Base-by-base conservation (phyloP, 129 eudicot genomes). In the Flaveria robusta region DNA sequence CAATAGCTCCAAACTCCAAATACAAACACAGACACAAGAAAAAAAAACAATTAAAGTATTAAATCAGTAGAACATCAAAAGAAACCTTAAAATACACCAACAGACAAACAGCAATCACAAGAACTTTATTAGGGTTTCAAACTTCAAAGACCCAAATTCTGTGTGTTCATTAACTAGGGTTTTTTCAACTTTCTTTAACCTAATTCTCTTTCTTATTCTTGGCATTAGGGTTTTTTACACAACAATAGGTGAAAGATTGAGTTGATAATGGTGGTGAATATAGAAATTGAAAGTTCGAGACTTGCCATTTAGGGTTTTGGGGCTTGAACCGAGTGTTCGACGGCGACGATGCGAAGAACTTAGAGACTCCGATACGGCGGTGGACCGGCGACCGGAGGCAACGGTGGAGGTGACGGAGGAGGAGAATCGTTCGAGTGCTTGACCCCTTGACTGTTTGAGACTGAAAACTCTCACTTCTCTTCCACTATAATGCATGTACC, bases 81-180 rank as follows among this genome's bases (percentile, higher is more conserved):
- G 13, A 6, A 19, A 64, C 9, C 46, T 27, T 51, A 19, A 39
- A 14, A 34, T 34, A 34, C 39, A 34, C 39, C 0, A 34, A 34
- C 7, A 34, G 39, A 34, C 39, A 26, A 18, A 19, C 12, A 9
- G 43, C 55, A 67, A 68, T 39, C 31, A 37, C 18, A 39, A 41
- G 12, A 51, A 9, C 8, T 76, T 26, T 24, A 77, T 69, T 77
- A 77, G 81, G 81, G 81, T 56, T 77, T 77, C 68, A 77, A 76
- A 49, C 18, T 68, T 27, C 2, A 22, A 29, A 29, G 16, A 63
- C 7, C 60, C 72, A 45, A 63, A 14, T 49, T 29, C 51, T 45
- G 16, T 59, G 12, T 12, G 13, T 11, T 64, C 19, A 8, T 39
- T 37, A 75, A 49, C 72, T 47, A 65, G 13, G 15, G 63, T 29